Percentiles rank a stretch among this genome's conserved stretches.
phyloP scores from a whole-genome alignment of 495 filamentous ascomycete genomes.

The Penicillium atrosanguineum region DNA sequence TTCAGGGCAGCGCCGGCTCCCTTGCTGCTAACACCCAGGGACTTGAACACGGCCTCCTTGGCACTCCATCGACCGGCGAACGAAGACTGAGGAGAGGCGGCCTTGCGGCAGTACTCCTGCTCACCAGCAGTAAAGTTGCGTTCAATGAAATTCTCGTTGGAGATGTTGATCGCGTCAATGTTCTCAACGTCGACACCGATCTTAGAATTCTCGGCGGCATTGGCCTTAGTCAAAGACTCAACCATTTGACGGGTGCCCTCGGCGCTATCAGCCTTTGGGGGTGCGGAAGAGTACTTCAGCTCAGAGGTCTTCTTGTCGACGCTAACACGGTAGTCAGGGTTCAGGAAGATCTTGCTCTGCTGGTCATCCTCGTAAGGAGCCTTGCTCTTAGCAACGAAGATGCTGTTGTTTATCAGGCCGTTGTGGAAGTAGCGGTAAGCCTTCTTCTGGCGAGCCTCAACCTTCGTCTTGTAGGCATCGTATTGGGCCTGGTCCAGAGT shows the following conservation, averaged over 20 bases:
- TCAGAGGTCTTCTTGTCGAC: constrained; percentile 78
- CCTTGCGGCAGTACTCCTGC: constrained; percentile 79
- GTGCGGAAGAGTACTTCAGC: constrained; percentile 66
- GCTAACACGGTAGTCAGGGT: constrained; percentile 87
- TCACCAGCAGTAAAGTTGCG: constrained; percentile 89
- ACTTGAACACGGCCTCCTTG: constrained; percentile 99
- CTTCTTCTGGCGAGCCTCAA: constrained; percentile 91
- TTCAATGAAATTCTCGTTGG: constrained; percentile 90
- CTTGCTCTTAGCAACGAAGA: constrained; percentile 93
- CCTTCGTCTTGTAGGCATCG: constrained; percentile 78
- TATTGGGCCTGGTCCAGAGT: constrained; percentile 86
- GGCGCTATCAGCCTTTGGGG: constrained; percentile 52
- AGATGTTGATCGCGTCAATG: constrained; percentile 78
- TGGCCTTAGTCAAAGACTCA: constrained; percentile 71
- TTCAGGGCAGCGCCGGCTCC: constrained; percentile 86
- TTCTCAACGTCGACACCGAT: constrained; percentile 92
- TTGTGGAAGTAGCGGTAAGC: constrained; percentile 98
- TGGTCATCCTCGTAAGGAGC: constrained; percentile 88
- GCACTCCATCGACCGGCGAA: constrained; percentile 95
- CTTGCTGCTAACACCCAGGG: constrained; percentile 79
- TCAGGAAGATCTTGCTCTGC: constrained; percentile 82
- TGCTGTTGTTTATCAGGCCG: constrained; percentile 90
- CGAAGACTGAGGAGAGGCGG: constrained; percentile 71
- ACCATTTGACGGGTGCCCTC: constrained; percentile 73
- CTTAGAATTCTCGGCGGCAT: constrained; percentile 70